Evolutionary conservation across 345 rosid species (phyloP).

Genomic region (Toxicodendron radicans): DNA sequence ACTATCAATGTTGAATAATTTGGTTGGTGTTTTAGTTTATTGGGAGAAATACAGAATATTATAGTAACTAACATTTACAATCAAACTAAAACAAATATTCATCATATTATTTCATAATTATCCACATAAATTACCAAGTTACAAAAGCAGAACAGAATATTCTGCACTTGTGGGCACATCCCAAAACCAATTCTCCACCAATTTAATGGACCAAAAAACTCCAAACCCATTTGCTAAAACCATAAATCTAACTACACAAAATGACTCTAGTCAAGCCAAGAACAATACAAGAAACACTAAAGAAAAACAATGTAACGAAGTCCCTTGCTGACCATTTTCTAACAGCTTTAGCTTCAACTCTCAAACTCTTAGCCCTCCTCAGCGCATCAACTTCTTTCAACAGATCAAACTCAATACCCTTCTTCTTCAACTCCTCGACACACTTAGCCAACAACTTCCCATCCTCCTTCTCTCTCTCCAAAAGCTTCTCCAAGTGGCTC

Average conservation of each 20-base stretch:
- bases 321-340: conserved; percentile 86
- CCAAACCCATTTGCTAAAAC: background rate
- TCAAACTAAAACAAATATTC: too few relatives aligned
- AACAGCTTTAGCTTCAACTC: conserved; percentile 63
- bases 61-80: too few relatives aligned
- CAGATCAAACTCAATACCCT: conserved; percentile 87
- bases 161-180: conserved; percentile 30
- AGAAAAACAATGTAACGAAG: conserved; percentile 74
- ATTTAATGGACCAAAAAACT: background rate
- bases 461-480: conserved; percentile 91
- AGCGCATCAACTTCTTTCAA: conserved; percentile 91
- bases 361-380: conserved; percentile 90
- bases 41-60: too few relatives aligned
- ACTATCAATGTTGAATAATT: too few relatives aligned
- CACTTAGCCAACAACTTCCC: conserved; percentile 73
- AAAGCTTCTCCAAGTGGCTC: conserved; percentile 67
- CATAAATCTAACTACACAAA: conserved; percentile 51
- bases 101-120: too few relatives aligned
- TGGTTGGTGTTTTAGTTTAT: too few relatives aligned
- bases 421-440: conserved; percentile 88
- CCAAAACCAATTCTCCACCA: background rate
- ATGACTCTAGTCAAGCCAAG: conserved; percentile 71
- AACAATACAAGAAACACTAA: conserved; percentile 69
- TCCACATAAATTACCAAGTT: background rate
- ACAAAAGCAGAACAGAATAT: conserved; percentile 40